Conservation (phyloP, 345 rosid species). For the Hypericum perforatum region DNA sequence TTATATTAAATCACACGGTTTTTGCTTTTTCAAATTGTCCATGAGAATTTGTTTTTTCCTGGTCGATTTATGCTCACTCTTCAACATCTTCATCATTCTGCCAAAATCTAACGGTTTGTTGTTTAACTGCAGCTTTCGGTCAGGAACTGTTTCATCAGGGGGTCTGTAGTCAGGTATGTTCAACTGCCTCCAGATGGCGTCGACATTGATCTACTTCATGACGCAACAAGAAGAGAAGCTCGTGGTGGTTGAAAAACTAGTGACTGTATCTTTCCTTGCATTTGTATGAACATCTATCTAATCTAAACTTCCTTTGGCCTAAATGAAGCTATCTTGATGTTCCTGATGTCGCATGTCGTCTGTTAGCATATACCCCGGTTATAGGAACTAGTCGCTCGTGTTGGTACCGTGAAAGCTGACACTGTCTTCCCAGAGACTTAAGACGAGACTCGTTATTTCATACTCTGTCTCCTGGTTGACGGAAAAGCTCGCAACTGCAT, state of each 20-base stretch:
- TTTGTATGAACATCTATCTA: conserved; percentile 12
- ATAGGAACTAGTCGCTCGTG: too few species aligned
- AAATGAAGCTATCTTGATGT: conserved; percentile 11
- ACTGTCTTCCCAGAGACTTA: too few species aligned
- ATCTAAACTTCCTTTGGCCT: conserved; percentile 15
- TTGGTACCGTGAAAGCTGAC: too few species aligned
- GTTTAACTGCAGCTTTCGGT: conserved; percentile 71
- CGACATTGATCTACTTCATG: conserved; percentile 91
- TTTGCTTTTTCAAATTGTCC: too few species aligned
- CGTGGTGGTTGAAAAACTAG: conserved; percentile 59
- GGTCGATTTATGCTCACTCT: too few species aligned
- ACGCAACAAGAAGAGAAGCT: conserved; percentile 99
- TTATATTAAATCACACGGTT: too few species aligned
- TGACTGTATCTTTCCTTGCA: background rate
- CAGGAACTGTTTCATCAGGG: conserved; percentile 97
- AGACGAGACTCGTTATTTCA: too few species aligned
- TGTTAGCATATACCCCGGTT: conserved; percentile 1
- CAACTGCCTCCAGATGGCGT: conserved; percentile 96
- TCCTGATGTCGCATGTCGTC: conserved; percentile 5
- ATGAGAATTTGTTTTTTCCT: too few species aligned
- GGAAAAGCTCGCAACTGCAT: too few species aligned
- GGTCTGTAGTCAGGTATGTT: conserved; percentile 96
- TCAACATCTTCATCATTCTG: too few species aligned
- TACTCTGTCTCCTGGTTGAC: too few species aligned
- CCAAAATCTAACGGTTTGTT: background rate